Percentiles rank a stretch among this genome's conserved stretches.
phyloP scores from a whole-genome alignment of 1,284 basidiomycete species.

The Phaffia rhodozyma region DNA sequence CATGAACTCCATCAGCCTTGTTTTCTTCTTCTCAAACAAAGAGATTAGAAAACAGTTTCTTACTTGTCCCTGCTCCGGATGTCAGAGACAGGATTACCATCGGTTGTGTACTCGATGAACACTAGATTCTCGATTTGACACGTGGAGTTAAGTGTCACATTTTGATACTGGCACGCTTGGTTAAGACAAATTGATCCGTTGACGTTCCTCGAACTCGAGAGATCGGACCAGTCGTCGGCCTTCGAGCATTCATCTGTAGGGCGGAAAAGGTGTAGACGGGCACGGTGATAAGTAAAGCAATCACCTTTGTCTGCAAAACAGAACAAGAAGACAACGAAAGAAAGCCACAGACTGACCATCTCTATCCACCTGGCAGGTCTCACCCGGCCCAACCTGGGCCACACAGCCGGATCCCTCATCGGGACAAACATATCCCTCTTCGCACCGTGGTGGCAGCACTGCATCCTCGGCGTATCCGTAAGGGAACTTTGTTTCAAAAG shows the following conservation, averaged over 20 bases:
- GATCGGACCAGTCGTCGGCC: constrained; percentile 51
- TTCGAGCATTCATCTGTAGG: constrained; percentile 57
- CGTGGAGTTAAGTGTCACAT: constrained; percentile 50
- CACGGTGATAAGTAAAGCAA: neutral
- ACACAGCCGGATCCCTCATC: constrained; percentile 68
- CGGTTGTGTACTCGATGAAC: constrained; percentile 51
- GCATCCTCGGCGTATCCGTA: constrained; percentile 33
- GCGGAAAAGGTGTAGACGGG: neutral
- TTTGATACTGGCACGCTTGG: constrained; percentile 54
- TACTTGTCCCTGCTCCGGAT: constrained; percentile 60
- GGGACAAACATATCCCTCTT: constrained; percentile 57
- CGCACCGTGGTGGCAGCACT: constrained; percentile 51
- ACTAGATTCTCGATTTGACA: constrained; percentile 65
- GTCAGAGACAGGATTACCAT: constrained; percentile 47
- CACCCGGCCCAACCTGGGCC: constrained; percentile 47
- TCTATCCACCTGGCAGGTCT: constrained; percentile 68
- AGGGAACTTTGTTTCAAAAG: constrained; percentile 28
- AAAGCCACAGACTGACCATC: constrained; percentile 51
- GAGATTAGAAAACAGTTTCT: constrained; percentile 12
- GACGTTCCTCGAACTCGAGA: constrained; percentile 56
- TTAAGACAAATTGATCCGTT: constrained; percentile 74
- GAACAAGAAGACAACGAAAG: neutral
- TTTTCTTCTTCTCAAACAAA: neutral
- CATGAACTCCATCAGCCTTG: neutral
- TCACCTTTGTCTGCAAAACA: neutral